These are phyloP conservation scores for Cercospora canescens DNA, from an alignment of 2,329 filamentous ascomycete species.

Conservation along the genomic window DNA sequence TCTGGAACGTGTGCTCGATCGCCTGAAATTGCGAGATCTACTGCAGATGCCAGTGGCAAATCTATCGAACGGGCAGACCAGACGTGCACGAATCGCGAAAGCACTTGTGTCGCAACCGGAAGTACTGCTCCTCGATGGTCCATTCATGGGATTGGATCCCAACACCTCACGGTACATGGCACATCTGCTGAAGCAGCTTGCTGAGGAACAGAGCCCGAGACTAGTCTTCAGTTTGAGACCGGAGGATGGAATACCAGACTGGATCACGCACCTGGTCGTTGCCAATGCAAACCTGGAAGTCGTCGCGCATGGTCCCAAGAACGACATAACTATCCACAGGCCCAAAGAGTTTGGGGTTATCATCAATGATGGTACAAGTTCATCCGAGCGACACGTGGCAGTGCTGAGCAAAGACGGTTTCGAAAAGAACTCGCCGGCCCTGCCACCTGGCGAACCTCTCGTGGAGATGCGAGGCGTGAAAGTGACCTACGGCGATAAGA, in stretches of 20 bases:
- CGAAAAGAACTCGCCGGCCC: constrained; percentile 23
- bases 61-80: constrained; percentile 89
- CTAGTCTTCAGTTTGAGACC: constrained; percentile 77
- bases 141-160: constrained; percentile 94
- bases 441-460: constrained; percentile 62
- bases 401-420: constrained; percentile 35
- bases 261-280: constrained; percentile 83
- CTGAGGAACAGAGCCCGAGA: constrained; percentile 65
- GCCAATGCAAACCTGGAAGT: constrained; percentile 68
- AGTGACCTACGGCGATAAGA: constrained; percentile 76
- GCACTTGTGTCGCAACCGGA: constrained; percentile 78
- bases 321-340: constrained; percentile 34
- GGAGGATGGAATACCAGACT: constrained; percentile 83
- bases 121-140: constrained; percentile 84
- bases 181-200: constrained; percentile 67
- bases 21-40: constrained; percentile 69
- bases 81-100: constrained; percentile 83
- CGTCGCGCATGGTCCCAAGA: constrained; percentile 64
- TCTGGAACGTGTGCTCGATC: constrained; percentile 64
- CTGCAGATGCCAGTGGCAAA: constrained; percentile 82
- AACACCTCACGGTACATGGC: constrained; percentile 73
- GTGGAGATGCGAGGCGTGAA: constrained; percentile 85
- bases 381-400: background rate
- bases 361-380: background rate
- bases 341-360: background rate